phyloP scores from a whole-genome alignment of 768 basidiomycete species.

The Trametes meyenii region DNA sequence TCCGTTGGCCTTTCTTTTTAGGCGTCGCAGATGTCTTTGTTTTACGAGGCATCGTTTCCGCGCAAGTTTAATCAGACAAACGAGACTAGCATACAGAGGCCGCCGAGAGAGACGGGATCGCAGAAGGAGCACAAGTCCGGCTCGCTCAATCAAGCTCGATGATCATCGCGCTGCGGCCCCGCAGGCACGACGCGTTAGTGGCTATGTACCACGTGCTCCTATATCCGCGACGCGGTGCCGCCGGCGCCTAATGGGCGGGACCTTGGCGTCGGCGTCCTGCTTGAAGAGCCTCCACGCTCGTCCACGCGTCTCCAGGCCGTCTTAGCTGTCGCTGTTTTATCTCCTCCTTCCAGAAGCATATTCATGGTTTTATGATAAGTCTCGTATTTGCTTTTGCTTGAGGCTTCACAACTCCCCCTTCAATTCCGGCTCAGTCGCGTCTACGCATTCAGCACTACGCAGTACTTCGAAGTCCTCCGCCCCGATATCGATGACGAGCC shows the following conservation, averaged over 20 bases:
- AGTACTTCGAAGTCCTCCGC: no score
- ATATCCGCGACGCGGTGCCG: background rate
- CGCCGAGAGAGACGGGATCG: background rate
- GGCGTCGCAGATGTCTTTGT: constrained; percentile 21
- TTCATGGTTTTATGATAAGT: no score
- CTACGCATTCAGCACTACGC: no score
- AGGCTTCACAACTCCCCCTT: no score
- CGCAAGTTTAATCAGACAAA: background rate
- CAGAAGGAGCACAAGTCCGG: no score
- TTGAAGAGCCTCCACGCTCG: background rate
- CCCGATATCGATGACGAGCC: background rate
- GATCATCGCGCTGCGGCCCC: no score
- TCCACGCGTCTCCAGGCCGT: background rate
- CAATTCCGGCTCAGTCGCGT: no score
- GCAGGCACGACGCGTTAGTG: constrained; percentile 18
- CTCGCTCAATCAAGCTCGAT: no score
- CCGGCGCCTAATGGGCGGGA: background rate
- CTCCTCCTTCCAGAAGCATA: no score
- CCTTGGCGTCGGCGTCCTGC: background rate
- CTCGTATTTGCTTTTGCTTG: no score
- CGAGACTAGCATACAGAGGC: no score
- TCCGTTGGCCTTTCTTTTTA: constrained; percentile 45
- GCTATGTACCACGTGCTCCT: constrained; percentile 10
- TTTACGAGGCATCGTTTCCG: constrained; percentile 28
- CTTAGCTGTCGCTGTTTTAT: no score